Conservation (phyloP, 2,329 filamentous ascomycete genomes). For the Alternaria sp. region DNA sequence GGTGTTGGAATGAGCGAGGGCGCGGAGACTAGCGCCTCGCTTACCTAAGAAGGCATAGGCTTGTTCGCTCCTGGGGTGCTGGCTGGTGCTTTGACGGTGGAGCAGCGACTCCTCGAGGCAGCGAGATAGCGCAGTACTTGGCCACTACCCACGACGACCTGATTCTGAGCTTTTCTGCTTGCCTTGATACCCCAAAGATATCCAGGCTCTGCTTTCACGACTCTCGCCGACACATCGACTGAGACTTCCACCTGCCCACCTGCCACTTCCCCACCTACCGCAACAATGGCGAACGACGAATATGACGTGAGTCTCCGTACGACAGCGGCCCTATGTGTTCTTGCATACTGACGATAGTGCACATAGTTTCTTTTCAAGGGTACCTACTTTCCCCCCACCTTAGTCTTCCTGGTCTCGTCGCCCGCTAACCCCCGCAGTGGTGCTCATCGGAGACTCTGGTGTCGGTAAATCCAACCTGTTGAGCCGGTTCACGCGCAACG, state of each 20-base stretch:
- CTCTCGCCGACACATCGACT: not conserved
- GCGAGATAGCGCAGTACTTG: conserved; percentile 19
- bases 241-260: conserved; percentile 11
- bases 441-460: conserved; percentile 98
- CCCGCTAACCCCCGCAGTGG: conserved; percentile 69
- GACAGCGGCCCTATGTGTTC: conserved; percentile 24
- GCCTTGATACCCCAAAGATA: conserved; percentile 2
- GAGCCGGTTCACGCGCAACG: conserved; percentile 99
- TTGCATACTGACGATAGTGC: conserved; percentile 31
- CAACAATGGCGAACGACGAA: conserved; percentile 96
- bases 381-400: conserved; percentile 53
- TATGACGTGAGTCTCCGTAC: conserved; percentile 82
- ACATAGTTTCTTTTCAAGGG: conserved; percentile 98
- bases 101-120: conserved; percentile 21
- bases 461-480: conserved; percentile 99
- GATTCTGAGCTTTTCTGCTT: conserved; percentile 2
- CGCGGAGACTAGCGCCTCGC: conserved; percentile 15
- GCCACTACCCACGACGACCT: conserved; percentile 19
- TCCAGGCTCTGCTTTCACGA: conserved; percentile 1
- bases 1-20: not conserved
- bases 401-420: conserved; percentile 22
- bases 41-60: conserved; percentile 16
- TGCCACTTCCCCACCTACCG: conserved; percentile 39
- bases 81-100: conserved; percentile 19
- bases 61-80: conserved; percentile 14